phyloP scores from a whole-genome alignment of 345 rosid genomes.

The Euphorbia peplus region DNA sequence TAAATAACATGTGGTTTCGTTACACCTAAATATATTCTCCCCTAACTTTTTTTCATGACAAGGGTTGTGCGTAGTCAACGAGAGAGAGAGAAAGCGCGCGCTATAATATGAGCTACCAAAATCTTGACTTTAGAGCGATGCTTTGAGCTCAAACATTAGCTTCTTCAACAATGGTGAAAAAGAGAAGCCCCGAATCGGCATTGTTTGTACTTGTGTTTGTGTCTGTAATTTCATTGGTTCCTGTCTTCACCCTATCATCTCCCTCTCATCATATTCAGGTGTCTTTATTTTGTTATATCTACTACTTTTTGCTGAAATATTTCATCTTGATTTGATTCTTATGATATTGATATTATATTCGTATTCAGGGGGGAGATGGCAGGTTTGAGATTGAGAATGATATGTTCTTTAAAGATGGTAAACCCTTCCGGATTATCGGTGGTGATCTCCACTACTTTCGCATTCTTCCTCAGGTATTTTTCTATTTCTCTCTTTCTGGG shows the following conservation, averaged over 20 bases:
- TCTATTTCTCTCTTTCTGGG: background rate
- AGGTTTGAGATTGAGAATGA: constrained; percentile 69
- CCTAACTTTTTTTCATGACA: too few relatives aligned
- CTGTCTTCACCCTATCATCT: constrained; percentile 68
- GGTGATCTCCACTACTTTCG: constrained; percentile 97
- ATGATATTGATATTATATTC: background rate
- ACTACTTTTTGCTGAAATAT: too few relatives aligned
- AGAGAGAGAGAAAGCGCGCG: background rate
- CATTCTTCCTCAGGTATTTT: constrained; percentile 67
- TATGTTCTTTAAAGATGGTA: constrained; percentile 76
- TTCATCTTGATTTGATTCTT: background rate
- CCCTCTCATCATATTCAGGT: constrained; percentile 57
- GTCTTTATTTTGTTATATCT: too few relatives aligned
- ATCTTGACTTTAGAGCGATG: too few relatives aligned
- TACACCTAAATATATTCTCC: too few relatives aligned
- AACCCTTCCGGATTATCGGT: constrained; percentile 70
- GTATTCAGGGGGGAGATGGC: constrained; percentile 33
- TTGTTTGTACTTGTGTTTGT: constrained; percentile 37
- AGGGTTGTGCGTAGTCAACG: background rate
- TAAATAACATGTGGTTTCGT: too few relatives aligned
- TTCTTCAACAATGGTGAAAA: constrained; percentile 34
- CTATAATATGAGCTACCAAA: too few relatives aligned
- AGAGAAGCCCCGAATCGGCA: constrained; percentile 31
- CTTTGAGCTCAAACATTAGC: too few relatives aligned
- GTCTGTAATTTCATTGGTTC: constrained; percentile 43